Evolutionary conservation across 2,329 filamentous ascomycete species (phyloP).

Genomic region (Dichotomopilus funicola): DNA sequence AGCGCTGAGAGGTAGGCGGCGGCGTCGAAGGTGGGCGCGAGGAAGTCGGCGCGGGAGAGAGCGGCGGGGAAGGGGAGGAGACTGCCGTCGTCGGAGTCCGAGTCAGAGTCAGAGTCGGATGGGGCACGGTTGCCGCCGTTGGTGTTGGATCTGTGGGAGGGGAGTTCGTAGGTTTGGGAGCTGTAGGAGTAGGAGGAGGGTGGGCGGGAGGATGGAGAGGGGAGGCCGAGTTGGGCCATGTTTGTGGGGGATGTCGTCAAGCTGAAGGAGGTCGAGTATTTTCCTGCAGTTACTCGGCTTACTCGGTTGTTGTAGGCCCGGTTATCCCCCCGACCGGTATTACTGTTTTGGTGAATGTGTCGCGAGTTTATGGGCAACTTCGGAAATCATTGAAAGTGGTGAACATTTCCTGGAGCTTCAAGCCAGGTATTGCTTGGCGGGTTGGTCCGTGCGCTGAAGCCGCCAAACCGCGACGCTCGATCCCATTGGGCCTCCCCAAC

Average conservation of each 20-base stretch:
- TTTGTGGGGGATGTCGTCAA: background rate
- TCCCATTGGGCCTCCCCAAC: too few species aligned
- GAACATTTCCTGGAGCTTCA: too few species aligned
- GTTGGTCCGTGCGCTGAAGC: too few species aligned
- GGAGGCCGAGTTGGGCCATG: conserved; percentile 21
- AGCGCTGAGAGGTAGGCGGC: conserved; percentile 63
- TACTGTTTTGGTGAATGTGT: background rate
- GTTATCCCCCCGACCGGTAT: too few species aligned
- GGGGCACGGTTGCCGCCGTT: conserved; percentile 33
- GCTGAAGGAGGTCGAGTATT: too few species aligned
- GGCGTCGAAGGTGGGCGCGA: conserved; percentile 69
- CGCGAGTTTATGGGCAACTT: too few species aligned
- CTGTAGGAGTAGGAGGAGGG: conserved; percentile 33
- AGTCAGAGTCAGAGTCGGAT: conserved; percentile 13
- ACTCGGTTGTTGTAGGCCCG: too few species aligned
- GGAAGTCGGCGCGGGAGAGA: conserved; percentile 76
- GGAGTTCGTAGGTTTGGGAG: conserved; percentile 35
- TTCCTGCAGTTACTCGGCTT: too few species aligned
- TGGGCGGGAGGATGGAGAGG: conserved; percentile 16
- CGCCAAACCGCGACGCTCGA: too few species aligned
- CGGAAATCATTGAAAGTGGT: too few species aligned
- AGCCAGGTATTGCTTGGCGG: too few species aligned
- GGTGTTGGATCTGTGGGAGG: conserved; percentile 28
- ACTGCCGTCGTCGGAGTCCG: conserved; percentile 49
- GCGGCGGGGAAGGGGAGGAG: conserved; percentile 83